A percentile compares a stretch with the other conserved stretches of the same genome.
phyloP scores from a whole-genome alignment of 768 basidiomycete genomes.

The Mycena kentingensis region DNA sequence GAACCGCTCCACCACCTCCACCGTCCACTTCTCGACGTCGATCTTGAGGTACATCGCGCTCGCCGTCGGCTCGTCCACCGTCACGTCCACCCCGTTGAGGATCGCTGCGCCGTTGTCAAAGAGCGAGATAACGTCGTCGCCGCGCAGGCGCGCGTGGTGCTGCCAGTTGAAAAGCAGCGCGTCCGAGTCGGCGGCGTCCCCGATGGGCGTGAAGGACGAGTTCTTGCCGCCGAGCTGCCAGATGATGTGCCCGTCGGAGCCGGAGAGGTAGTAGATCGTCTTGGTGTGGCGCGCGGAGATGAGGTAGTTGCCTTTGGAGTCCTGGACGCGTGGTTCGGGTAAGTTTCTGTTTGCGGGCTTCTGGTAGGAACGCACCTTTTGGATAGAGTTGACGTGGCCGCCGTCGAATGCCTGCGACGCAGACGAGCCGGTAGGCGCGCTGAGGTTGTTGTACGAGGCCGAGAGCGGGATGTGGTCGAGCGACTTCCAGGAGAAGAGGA shows the following conservation, averaged over 20 bases:
- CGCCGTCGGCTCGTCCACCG: background rate
- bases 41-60: background rate
- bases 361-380: constrained; percentile 2
- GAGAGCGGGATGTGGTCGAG: constrained; percentile 9
- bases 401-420: constrained; percentile 1
- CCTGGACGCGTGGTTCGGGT: constrained; percentile 1
- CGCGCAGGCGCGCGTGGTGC: constrained; percentile 20
- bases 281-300: constrained; percentile 18
- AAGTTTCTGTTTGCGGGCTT: background rate
- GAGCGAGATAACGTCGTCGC: constrained; percentile 3
- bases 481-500: constrained; percentile 17
- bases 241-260: constrained; percentile 13
- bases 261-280: constrained; percentile 18
- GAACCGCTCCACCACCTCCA: background rate
- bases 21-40: background rate
- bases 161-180: constrained; percentile 26
- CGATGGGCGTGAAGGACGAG: constrained; percentile 10
- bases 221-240: constrained; percentile 22
- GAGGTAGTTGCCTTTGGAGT: constrained; percentile 19
- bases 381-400: constrained; percentile 17
- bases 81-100: background rate
- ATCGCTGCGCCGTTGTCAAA: constrained; percentile 16
- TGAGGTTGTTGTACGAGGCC: constrained; percentile 14
- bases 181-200: constrained; percentile 5
- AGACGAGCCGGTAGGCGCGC: background rate